Evolutionary conservation across 148 eudicot genomes (phyloP).

Genomic region (Limonium bicolor): DNA sequence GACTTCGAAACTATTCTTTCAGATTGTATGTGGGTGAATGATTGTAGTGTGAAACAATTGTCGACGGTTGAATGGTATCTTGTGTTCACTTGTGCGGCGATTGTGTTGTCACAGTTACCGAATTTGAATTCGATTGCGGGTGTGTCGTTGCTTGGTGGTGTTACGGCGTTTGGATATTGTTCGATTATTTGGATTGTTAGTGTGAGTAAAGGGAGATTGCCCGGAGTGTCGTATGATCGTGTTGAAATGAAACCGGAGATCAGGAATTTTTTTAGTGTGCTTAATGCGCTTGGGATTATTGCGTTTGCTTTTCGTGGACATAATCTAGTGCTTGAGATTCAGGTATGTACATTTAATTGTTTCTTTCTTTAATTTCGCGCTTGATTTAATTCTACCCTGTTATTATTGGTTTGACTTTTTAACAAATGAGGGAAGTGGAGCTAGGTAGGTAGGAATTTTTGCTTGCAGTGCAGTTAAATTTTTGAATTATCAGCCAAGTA

Average conservation of each 20-base stretch:
- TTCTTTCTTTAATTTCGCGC: no score
- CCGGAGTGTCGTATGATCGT: conserved; percentile 48
- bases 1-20: conserved; percentile 17
- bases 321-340: conserved; percentile 77
- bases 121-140: conserved; percentile 91
- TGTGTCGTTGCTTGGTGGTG: conserved; percentile 59
- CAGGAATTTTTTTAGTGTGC: conserved; percentile 31
- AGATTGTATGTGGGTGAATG: conserved; percentile 27
- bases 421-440: no score
- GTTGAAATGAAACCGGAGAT: conserved; percentile 14
- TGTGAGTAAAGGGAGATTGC: conserved; percentile 48
- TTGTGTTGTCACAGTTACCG: conserved; percentile 66
- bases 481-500: no score
- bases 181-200: conserved; percentile 51
- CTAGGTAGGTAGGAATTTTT: no score
- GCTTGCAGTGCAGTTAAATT: no score
- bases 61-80: conserved; percentile 71
- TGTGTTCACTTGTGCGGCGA: conserved; percentile 59
- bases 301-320: conserved; percentile 89
- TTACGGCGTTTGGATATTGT: conserved; percentile 69
- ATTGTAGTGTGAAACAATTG: conserved; percentile 25
- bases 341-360: conserved; percentile 23
- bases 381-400: no score
- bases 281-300: conserved; percentile 77
- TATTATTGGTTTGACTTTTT: no score